Evolutionary conservation across 2,329 filamentous ascomycete species (phyloP).

Genomic region (Aspergillus brunneoviolaceus): DNA sequence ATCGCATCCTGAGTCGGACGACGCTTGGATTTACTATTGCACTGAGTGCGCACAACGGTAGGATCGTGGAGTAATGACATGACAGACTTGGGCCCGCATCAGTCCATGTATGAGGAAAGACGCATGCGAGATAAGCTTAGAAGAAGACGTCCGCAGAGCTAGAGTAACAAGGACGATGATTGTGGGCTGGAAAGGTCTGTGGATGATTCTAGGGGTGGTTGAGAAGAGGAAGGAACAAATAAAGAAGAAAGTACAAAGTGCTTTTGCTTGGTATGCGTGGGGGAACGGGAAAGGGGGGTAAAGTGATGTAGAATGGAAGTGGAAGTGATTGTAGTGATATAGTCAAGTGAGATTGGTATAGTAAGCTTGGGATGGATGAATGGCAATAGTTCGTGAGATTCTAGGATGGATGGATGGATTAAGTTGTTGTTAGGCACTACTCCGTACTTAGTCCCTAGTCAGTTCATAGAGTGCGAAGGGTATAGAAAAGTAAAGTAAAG

Average conservation of each 20-base stretch:
- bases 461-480: too few species aligned
- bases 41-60: conserved; percentile 16
- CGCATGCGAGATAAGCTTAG: not conserved
- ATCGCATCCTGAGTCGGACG: conserved; percentile 7
- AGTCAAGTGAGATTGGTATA: too few species aligned
- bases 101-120: not conserved
- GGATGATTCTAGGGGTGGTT: not conserved
- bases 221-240: not conserved
- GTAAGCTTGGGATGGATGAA: not conserved
- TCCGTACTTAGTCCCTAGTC: too few species aligned
- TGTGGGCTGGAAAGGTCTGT: not conserved
- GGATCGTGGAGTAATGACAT: conserved; percentile 13
- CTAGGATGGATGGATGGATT: not conserved
- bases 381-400: not conserved
- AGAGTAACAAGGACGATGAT: not conserved
- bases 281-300: not conserved
- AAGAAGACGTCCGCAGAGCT: not conserved
- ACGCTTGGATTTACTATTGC: conserved; percentile 25
- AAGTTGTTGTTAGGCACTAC: not conserved
- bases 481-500: too few species aligned
- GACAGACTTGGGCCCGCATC: not conserved
- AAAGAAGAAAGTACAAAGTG: not conserved
- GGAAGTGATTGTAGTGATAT: not conserved
- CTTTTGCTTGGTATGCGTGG: not conserved
- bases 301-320: not conserved